Percentiles rank a stretch among this genome's conserved stretches.
These are phyloP conservation scores for Ochromonas danica DNA, from an alignment of 108 stramenopile species.

Conservation along the genomic window DNA sequence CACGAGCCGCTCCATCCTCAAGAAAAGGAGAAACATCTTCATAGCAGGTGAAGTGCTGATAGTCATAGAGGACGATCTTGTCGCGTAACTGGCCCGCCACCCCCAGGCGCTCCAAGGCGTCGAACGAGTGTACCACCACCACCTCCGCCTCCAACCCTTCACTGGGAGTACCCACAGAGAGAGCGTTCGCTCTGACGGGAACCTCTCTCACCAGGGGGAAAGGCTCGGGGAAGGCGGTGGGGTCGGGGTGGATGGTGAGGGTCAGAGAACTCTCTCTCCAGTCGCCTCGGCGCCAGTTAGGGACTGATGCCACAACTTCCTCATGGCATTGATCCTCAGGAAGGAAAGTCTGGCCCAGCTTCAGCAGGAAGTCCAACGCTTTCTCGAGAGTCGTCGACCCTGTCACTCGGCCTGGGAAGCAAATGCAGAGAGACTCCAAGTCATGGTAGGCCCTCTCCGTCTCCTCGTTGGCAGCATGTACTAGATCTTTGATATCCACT, in stretches of 20 bases:
- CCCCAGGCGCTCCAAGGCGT: background rate
- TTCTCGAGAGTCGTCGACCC: background rate
- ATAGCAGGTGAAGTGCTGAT: background rate
- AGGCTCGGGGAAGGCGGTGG: background rate
- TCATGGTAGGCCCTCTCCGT: background rate
- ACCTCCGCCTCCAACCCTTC: background rate
- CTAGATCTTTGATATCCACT: no score
- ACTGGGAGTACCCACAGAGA: background rate
- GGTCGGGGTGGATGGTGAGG: background rate
- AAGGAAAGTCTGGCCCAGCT: background rate
- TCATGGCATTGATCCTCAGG: background rate
- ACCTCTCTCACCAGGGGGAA: background rate
- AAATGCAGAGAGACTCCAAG: background rate
- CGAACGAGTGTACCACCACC: background rate
- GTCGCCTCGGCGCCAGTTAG: background rate
- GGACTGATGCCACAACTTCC: background rate
- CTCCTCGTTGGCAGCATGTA: background rate
- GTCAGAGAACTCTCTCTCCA: background rate
- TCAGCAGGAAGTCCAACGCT: background rate
- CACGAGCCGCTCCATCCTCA: background rate
- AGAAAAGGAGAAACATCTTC: background rate
- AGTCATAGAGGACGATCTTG: background rate
- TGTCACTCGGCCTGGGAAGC: background rate
- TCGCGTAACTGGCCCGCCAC: background rate
- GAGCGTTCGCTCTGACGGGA: background rate